Percentiles rank a stretch among this genome's conserved stretches.
phyloP scores from a whole-genome alignment of 768 basidiomycete genomes.

The Suillus subalutaceus region DNA sequence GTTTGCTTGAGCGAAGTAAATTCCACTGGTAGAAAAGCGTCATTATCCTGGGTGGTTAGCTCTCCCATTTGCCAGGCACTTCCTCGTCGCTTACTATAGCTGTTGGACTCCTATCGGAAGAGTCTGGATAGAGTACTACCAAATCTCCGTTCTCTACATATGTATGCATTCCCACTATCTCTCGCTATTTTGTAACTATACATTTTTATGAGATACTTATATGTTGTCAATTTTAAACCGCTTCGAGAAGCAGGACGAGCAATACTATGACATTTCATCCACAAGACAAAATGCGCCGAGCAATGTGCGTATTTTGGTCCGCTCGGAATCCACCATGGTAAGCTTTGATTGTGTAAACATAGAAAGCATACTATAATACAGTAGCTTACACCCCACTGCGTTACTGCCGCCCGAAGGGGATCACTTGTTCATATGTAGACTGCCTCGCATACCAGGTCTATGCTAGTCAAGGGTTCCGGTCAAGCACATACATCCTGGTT shows the following conservation, averaged over 20 bases:
- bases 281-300: too few relatives aligned
- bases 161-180: background rate
- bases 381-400: background rate
- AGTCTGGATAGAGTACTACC: background rate
- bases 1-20: constrained; percentile 50
- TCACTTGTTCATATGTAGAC: background rate
- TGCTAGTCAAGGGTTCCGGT: background rate
- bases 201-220: background rate
- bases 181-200: background rate
- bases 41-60: background rate
- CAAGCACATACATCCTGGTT: background rate
- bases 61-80: background rate
- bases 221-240: background rate
- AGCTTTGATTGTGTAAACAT: background rate
- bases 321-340: too few relatives aligned
- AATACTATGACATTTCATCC: too few relatives aligned
- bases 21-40: background rate
- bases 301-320: background rate
- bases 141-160: background rate
- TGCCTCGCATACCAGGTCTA: background rate
- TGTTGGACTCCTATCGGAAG: background rate
- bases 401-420: background rate
- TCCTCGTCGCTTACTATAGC: too few relatives aligned
- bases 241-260: background rate
- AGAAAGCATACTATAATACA: background rate